Evolutionary conservation across 768 basidiomycete species (phyloP), one percentile per base, ranked within the genome.

Genomic region (Suillus ampliporus): DNA sequence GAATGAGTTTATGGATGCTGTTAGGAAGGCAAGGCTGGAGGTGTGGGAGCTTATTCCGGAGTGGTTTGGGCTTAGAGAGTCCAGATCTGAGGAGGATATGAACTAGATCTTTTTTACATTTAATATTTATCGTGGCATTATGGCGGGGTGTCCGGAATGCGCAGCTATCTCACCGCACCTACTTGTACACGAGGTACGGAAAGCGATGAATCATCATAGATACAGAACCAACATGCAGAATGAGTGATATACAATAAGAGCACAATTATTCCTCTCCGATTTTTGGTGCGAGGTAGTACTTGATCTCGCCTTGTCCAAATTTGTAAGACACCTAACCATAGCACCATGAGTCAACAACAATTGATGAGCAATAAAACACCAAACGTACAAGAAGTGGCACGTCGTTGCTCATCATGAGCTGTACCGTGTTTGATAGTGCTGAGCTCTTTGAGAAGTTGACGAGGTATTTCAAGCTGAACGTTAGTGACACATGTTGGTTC

Each of bases 271-370:
- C 92, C 68, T 95, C 92, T 37, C 91, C 90, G 64, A 95, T 95
- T 82, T 98, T 98, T 26, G 96, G 96, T 48, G 96, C 96, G 60
- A 99, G 85, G 82, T 95, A 99, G 83, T 97, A 99, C 64, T 90
- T 86, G 74, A 99, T 93, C 68, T 85, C 82, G 1, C 96, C 96
- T 71, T 92, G 90, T 50, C 87, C 88, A 70, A 97, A 99, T 65
- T 90, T 87, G 77, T 95, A 99, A 43, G 90, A 88, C 47, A 95
- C 92, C 92, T 94, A 65, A 41, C 40, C 50, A 48, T 34, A 21
- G 58, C 46, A 43, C 57, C 10, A 56, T 17, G 28, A 35, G 23
- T 60, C 26, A 60, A 38, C 7, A 15, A 56, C 5, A 61, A 6
- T 21, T 15, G 58, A 28, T 8, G 19, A 4, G 3, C 35, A 43